Evolutionary conservation across 768 basidiomycete species (phyloP).

Genomic region (Pisolithus sp.): DNA sequence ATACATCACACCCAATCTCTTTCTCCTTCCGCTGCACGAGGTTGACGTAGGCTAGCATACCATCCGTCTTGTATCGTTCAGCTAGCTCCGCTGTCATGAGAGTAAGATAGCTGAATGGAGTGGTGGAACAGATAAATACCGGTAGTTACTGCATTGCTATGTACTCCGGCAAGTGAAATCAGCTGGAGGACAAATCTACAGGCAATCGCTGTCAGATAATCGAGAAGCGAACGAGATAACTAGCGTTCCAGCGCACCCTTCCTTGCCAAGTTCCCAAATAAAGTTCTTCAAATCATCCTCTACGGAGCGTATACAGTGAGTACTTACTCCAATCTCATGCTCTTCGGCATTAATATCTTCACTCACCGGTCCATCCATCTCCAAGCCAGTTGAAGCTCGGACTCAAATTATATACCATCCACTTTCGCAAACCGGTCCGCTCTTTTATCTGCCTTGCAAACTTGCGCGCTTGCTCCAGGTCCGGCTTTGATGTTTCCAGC

Average conservation of each 20-base stretch:
- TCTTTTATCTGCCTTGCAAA: conserved; percentile 74
- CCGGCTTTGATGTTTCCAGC: conserved; percentile 89
- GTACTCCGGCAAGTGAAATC: conserved; percentile 85
- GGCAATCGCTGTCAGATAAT: conserved; percentile 4
- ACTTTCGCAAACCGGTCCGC: conserved; percentile 55
- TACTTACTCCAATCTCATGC: background rate
- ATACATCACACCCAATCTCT: conserved; percentile 81
- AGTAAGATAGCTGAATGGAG: background rate
- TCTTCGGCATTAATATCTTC: too few species aligned
- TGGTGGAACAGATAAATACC: conserved; percentile 36
- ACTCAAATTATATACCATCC: conserved; percentile 90
- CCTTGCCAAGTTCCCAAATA: conserved; percentile 85
- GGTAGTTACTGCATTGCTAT: conserved; percentile 73
- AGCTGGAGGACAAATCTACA: conserved; percentile 82
- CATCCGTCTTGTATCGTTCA: conserved; percentile 72
- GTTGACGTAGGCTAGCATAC: conserved; percentile 90
- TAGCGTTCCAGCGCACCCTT: conserved; percentile 46
- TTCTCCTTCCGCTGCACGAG: conserved; percentile 84
- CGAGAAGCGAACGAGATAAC: background rate
- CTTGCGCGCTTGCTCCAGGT: conserved; percentile 69
- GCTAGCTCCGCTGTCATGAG: conserved; percentile 63
- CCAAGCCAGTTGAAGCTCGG: conserved; percentile 93
- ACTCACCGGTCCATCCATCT: conserved; percentile 65
- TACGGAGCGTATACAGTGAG: conserved; percentile 12
- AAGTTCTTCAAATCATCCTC: conserved; percentile 78